phyloP scores from a whole-genome alignment of 805 yeast genomes.

The Starmerella tilneyi region DNA sequence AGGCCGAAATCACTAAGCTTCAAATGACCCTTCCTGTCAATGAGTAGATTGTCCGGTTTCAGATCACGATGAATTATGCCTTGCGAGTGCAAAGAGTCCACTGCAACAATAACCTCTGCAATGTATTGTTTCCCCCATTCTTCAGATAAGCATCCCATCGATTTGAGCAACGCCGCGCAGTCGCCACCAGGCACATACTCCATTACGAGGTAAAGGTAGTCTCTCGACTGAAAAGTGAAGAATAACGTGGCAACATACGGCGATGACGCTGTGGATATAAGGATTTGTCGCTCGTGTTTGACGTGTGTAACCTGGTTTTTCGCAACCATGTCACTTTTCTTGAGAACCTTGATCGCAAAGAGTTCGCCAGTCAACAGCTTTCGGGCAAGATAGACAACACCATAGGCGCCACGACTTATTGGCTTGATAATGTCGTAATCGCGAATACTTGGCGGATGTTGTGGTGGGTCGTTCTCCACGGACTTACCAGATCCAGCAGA shows the following conservation, averaged over 20 bases:
- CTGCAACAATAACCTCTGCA: conserved; percentile 85
- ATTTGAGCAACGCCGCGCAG: conserved; percentile 72
- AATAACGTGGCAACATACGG: conserved; percentile 86
- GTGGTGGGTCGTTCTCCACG: conserved; percentile 3
- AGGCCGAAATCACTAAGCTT: conserved; percentile 93
- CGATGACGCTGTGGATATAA: conserved; percentile 83
- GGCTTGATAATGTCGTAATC: conserved; percentile 90
- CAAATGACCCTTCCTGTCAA: conserved; percentile 78
- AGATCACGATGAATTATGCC: conserved; percentile 92
- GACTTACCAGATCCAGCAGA: conserved; percentile 9
- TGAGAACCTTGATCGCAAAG: conserved; percentile 85
- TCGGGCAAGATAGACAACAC: conserved; percentile 80
- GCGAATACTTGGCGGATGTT: conserved; percentile 52
- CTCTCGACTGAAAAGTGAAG: conserved; percentile 79
- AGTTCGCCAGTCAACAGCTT: conserved; percentile 84
- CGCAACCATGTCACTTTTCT: conserved; percentile 91
- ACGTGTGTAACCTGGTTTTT: conserved; percentile 94
- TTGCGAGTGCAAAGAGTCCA: conserved; percentile 73
- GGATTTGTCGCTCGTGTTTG: conserved; percentile 89
- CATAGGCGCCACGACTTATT: conserved; percentile 94
- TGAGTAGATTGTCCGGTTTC: conserved; percentile 86
- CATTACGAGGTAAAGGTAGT: conserved; percentile 85
- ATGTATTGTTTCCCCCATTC: conserved; percentile 73
- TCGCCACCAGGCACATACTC: conserved; percentile 96
- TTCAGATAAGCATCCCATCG: conserved; percentile 73